Base-by-base conservation (phyloP, 2,329 filamentous ascomycete genomes). In the Aureobasidium uvarum region DNA sequence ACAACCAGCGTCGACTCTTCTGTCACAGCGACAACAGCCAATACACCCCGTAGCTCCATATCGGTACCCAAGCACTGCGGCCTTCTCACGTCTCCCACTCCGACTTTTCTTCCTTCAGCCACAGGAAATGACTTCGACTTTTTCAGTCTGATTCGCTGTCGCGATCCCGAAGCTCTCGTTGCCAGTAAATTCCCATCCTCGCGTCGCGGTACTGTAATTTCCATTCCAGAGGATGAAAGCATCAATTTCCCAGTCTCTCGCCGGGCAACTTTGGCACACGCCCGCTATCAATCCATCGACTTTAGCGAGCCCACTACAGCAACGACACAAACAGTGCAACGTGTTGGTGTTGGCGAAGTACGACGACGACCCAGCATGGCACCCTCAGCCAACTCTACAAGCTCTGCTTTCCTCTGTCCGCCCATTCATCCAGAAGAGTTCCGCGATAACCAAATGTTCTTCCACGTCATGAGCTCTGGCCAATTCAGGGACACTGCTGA, bases 381-480 rank as follows among this genome's bases (percentile, higher is more conserved):
- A 1, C 60, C 60, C 23, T 63, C 60, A 8, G 18, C 28, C 23
- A 43, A 54, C 16, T 63, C 60, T 25, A 18, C 60, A 16, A 54
- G 36, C 23, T 52, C 46, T 33, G 60, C 60, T 20, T 63, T 63
- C 48, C 28, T 63, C 8, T 63, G 46, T 39, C 60, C 60, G 11
- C 48, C 60, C 4, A 18, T 23, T 3, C 8, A 43, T 2, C 7
- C 18, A 10, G 60, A 43, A 18, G 25, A 43, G 14, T 54, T 54
- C 31, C 36, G 48, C 23, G 48, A 54, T 3, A 54, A 38, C n/a
- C 36, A 45, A 7, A 52, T 63, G 60, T 63, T 54, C 38, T 63
- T 63, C 38, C 46, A 52, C n/a, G 60, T 63, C 23, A 63, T 63
- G 48, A 63, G 23, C 31, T 63, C 60, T 36, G 60, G 60, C 4